Percentiles rank a stretch among this genome's conserved stretches.
These are phyloP conservation scores for Blumeriella jaapii DNA, from an alignment of 2,329 filamentous ascomycete genomes.

Conservation along the genomic window DNA sequence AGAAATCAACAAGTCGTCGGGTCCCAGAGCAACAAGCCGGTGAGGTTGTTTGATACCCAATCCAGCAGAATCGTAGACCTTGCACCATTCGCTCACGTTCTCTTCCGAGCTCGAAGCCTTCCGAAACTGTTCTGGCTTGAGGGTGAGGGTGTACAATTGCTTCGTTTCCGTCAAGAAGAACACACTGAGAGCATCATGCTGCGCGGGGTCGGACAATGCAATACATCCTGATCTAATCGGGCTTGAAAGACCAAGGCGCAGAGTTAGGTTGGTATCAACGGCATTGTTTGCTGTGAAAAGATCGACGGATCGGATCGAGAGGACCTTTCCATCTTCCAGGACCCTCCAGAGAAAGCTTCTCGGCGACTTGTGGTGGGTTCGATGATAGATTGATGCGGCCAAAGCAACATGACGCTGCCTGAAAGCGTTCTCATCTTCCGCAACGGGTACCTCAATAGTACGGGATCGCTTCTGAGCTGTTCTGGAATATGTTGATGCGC, in stretches of 20 bases:
- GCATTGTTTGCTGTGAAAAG: conserved; percentile 57
- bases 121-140: conserved; percentile 74
- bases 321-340: conserved; percentile 63
- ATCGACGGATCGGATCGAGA: conserved; percentile 78
- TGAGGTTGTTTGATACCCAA: conserved; percentile 72
- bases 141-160: conserved; percentile 71
- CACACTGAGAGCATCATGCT: conserved; percentile 65
- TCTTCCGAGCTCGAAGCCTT: conserved; percentile 58
- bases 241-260: conserved; percentile 67
- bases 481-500: conserved; percentile 26
- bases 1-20: conserved; percentile 66
- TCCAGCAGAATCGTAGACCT: conserved; percentile 59
- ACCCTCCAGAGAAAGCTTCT: conserved; percentile 87
- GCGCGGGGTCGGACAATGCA: conserved; percentile 67
- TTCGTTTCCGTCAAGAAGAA: conserved; percentile 72
- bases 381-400: conserved; percentile 75
- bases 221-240: conserved; percentile 67
- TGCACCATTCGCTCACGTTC: conserved; percentile 65
- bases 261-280: conserved; percentile 59
- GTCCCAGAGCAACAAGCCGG: conserved; percentile 62
- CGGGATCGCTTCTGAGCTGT: conserved; percentile 32
- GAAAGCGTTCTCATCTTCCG: conserved; percentile 65
- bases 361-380: conserved; percentile 62
- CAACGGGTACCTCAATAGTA: conserved; percentile 29
- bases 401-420: conserved; percentile 61